Base-by-base conservation (phyloP, 2,329 filamentous ascomycete species). In the Aspergillus chevalieri region DNA sequence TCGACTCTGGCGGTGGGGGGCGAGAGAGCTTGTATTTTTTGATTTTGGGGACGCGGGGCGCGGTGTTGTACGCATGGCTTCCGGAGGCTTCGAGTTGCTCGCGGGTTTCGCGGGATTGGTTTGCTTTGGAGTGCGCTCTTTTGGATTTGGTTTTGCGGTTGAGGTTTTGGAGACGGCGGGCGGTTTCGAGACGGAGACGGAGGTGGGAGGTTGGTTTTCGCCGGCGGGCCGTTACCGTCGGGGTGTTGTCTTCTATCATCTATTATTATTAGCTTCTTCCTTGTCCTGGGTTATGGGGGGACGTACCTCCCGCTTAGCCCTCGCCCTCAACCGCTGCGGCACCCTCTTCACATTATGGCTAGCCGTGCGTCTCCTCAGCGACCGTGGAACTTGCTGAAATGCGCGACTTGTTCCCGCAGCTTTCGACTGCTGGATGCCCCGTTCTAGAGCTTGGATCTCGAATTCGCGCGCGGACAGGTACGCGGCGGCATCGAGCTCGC, bases 281-380 rank as follows among this genome's bases (percentile, higher is more conserved):
- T 30, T 30, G 7, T 30, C 28, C 7, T 30, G 28, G 12, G 12
- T 12, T 12, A 7, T 12, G 12, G 28, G 3, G 28, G 28, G 7
- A 12, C 7, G 28, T 14, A 78, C 76, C 75, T 86, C 83, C 65
- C 77, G 75, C 60, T 75, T 80, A 1, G 89, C 90, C 57, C 86
- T 80, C 36, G 72, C 73, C 49, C 86, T 80, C 62, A 97, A 71
- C 54, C 89, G 76, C 64, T 85, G 86, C 2, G 93, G 93, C 14
- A 98, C 85, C 54, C 86, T 82, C 71, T 92, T 95, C 33, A 87
- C 87, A 78, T 98, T 96, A 71, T 98, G 93, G 67, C 90, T 95
- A 17, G 92, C 93, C 0, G 92, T 95, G 59, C 93, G 80, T 56
- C 93, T 79, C 57, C 93, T 79, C 79, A 98, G 74, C 45, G 85